A percentile compares a stretch with the other conserved stretches of the same genome.
phyloP scores from a whole-genome alignment of 129 eudicot genomes.

The Sambucus nigra region DNA sequence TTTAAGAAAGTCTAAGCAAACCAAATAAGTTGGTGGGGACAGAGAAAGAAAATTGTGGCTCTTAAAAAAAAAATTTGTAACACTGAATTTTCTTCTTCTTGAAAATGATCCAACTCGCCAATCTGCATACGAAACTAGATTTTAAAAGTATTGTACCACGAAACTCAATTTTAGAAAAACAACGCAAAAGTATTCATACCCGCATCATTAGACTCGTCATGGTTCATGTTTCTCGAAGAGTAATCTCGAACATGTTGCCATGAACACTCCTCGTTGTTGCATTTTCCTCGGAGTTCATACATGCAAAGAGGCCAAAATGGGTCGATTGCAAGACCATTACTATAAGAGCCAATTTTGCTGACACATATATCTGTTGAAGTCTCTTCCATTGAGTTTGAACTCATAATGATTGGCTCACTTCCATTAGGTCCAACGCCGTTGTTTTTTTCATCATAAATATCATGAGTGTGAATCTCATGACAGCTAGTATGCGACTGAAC shows the following conservation, averaged over 20 bases:
- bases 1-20: constrained; percentile 42
- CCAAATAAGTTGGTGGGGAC: constrained; percentile 55
- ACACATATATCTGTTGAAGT: constrained; percentile 22
- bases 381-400: constrained; percentile 13
- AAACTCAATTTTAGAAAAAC: background rate
- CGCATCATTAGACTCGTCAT: background rate
- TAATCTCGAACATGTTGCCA: constrained; percentile 61
- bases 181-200: constrained; percentile 16
- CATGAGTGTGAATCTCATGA: constrained; percentile 11
- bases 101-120: background rate
- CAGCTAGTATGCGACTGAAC: background rate
- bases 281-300: constrained; percentile 72
- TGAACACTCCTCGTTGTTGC: constrained; percentile 72
- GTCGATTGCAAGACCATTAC: constrained; percentile 37
- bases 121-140: constrained; percentile 30
- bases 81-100: constrained; percentile 4
- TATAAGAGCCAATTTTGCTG: constrained; percentile 40
- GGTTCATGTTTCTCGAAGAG: constrained; percentile 22
- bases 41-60: constrained; percentile 25
- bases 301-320: constrained; percentile 80
- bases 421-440: constrained; percentile 11
- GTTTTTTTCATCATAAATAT: constrained; percentile 10
- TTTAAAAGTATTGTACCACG: background rate
- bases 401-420: constrained; percentile 7
- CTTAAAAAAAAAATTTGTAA: constrained; percentile 10